Evolutionary conservation across 495 filamentous ascomycete genomes (phyloP), one percentile per base, ranked within the genome.

Genomic region (Penicillium argentinense): DNA sequence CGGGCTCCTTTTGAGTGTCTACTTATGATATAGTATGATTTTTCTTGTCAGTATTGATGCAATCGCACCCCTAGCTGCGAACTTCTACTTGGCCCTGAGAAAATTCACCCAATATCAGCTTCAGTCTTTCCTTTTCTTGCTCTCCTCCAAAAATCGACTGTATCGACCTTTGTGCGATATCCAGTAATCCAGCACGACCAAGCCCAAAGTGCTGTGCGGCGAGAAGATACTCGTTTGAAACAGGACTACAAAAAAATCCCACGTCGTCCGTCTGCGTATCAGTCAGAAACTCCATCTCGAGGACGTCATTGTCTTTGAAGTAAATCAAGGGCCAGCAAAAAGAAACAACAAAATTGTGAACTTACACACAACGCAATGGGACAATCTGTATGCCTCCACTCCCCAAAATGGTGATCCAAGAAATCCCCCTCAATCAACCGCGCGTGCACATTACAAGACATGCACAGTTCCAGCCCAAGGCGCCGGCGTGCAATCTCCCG

Each of bases 371-470:
- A 52, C 13, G 72, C 71, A 51, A 85, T 63, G 9, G 75, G 71
- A 60, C 80, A 79, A 14, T 70, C 66, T 38, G 66, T 61, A 42
- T 67, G 53, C 53, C 71, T 73, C 85, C 84, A 87, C 38, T 73
- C 71, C n/a, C 81, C 80, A 62, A 90, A 87, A 73, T 90, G 87
- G 71, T 89, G 86, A 45, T 80, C 80, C 33, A 72, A 59, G 58
- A 85, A 86, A 3, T 80, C 79, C 0, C 87, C 87, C 6, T 69
- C 57, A 43, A 84, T 82, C 80, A 95, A 79, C 53, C 82, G 80
- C 3, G 85, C 85, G 54, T 85, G 79, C 12, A 93, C 86, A 64
- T 93, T 92, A 62, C 88, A 92, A 38, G 81, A 86, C 52, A 93
- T 67, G 42, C 88, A 92, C 36, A 95, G 52, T 66, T 95, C 89